Evolutionary conservation across 106 monocot species (phyloP).

Genomic region (Cymbidium sinense): DNA sequence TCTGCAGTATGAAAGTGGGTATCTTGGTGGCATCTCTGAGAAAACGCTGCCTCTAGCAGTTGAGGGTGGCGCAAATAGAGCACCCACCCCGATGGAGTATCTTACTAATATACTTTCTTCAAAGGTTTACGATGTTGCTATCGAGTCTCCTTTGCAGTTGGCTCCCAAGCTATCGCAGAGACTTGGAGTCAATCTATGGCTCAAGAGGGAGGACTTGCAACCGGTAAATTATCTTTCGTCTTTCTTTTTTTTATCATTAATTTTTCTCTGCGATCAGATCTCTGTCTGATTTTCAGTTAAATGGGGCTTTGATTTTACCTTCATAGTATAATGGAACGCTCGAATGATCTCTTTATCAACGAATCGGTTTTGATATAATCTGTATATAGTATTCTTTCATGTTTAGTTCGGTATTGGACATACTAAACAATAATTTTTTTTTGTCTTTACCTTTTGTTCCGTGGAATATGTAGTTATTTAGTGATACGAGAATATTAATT

Average conservation of each 20-base stretch:
- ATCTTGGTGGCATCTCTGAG: conserved; percentile 40
- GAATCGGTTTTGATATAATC: not conserved
- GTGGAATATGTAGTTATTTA: not conserved
- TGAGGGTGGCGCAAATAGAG: conserved; percentile 3
- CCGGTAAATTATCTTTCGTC: conserved; percentile 36
- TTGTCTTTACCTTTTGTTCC: not conserved
- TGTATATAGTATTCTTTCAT: not conserved
- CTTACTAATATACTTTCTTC: conserved; percentile 63
- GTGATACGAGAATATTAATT: not conserved
- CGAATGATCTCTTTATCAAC: not conserved
- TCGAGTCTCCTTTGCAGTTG: conserved; percentile 75
- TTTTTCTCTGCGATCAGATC: not conserved
- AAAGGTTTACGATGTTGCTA: conserved; percentile 83
- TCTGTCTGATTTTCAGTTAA: not conserved
- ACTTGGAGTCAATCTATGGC: conserved; percentile 61
- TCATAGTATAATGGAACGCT: not conserved
- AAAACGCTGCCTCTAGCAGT: not conserved
- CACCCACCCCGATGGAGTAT: conserved; percentile 53
- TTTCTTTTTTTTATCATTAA: not conserved
- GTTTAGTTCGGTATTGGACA: not conserved
- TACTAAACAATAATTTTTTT: not conserved
- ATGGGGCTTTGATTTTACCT: not conserved
- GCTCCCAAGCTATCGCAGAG: conserved; percentile 75
- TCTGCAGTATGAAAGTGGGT: conserved; percentile 49
- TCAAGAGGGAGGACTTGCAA: conserved; percentile 93